Conservation (phyloP, 2,329 filamentous ascomycete genomes). For the Fusarium cicatricum region DNA sequence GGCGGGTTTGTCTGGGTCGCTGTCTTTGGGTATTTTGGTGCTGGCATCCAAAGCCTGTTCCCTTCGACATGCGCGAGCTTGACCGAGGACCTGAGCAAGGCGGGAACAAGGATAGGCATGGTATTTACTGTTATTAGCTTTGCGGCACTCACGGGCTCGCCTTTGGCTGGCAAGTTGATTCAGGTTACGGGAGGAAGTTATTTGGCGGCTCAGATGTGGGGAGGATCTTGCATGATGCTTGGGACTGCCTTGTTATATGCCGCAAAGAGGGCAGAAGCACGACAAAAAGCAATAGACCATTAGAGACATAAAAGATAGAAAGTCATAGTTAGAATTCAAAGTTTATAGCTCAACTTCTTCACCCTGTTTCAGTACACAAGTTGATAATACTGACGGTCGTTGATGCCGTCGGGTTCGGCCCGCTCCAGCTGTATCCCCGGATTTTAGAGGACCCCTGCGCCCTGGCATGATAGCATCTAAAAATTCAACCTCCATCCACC, state of each 20-base stretch:
- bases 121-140: constrained; percentile 65
- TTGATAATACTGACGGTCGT: no score
- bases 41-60: constrained; percentile 72
- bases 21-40: constrained; percentile 70
- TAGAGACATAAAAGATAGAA: background rate
- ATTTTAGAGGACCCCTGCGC: constrained; percentile 8
- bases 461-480: constrained; percentile 25
- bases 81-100: constrained; percentile 61
- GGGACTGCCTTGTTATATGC: constrained; percentile 52
- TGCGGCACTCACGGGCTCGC: constrained; percentile 62
- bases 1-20: constrained; percentile 65
- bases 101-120: constrained; percentile 67
- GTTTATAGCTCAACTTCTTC: background rate
- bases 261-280: constrained; percentile 48
- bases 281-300: constrained; percentile 20
- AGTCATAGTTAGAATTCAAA: background rate
- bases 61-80: constrained; percentile 60
- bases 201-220: constrained; percentile 60
- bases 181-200: constrained; percentile 54
- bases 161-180: constrained; percentile 62
- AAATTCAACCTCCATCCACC: constrained; percentile 25
- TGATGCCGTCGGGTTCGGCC: background rate
- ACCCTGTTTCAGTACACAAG: no score
- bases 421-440: constrained; percentile 25
- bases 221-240: constrained; percentile 54